Evolutionary conservation across 176 grass and related monocot genomes (phyloP), one percentile per base, ranked within the genome.

Genomic region (Hordeum marinum): DNA sequence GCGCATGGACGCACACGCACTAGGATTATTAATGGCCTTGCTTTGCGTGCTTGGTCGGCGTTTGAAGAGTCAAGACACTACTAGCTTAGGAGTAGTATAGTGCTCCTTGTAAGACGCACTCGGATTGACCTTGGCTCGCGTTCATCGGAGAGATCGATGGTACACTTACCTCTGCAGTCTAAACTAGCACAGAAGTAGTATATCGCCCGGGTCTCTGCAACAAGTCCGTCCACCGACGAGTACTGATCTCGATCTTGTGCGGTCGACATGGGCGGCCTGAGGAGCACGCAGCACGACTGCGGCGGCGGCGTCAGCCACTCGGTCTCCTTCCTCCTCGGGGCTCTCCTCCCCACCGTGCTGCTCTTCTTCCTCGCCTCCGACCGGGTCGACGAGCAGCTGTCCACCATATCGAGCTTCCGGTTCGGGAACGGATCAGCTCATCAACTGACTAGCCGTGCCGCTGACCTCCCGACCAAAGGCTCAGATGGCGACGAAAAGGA

Each of bases 351-450:
- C 70, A 46, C 70, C 70, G 14, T 73, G 23, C 70, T 73, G 3
- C 70, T 73, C 40, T 27, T 73, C 70, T 73, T 73, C 70, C 70
- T 73, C 70, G 70, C 41, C 40, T 46, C 70, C 40, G 13, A 73
- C 41, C 40, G 40, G 23, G 21, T 73, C 23, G 70, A 42, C 41
- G 12, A 73, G 70, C 24, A 73, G 41, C 40, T 72, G n/a, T 23
- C n/a, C 23, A 24, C 6, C 39, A 26, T 73, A 3, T 73, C 41
- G 6, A 73, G 3, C 41, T 46, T 5, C n/a, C 0, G n/a, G 40
- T 46, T 9, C 12, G 23, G n/a, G 23, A 46, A 26, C 8, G 70
- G 70, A 73, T 26, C 70, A 18, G 41, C 41, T 27, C 70, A 73
- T 27, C 70, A 27, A 7, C 40, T 27, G 40, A 45, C 3, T 6